Evolutionary conservation across 371 early-diverging fungal genomes (phyloP).

Genomic region (Syncephalastrum monosporum): DNA sequence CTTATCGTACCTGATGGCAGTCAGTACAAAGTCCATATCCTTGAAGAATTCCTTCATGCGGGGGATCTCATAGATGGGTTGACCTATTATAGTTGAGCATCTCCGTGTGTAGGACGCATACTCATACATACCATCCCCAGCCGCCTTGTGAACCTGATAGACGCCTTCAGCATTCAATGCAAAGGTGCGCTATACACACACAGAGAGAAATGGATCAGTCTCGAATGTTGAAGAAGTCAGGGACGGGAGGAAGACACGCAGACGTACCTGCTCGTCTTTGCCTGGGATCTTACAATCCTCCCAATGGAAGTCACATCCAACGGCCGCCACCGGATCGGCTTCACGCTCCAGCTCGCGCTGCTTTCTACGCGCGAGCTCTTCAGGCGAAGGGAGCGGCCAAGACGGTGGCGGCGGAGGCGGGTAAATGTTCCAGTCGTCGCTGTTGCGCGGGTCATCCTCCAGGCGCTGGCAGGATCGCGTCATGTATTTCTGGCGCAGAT

Average conservation of each 20-base stretch:
- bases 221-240: not conserved
- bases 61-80: slow-evolving; percentile 64
- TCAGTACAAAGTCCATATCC: slow-evolving; percentile 87
- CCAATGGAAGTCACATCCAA: slow-evolving; percentile 63
- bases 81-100: not conserved
- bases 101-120: no score
- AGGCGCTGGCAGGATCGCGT: slow-evolving; percentile 69
- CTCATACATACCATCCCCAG: slow-evolving; percentile 1
- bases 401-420: slow-evolving; percentile 84
- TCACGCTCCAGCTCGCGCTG: slow-evolving; percentile 47
- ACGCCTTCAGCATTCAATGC: slow-evolving; percentile 33
- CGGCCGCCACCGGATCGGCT: slow-evolving; percentile 49
- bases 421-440: slow-evolving; percentile 81
- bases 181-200: slow-evolving; percentile 21
- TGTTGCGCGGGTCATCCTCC: slow-evolving; percentile 86
- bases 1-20: slow-evolving; percentile 57
- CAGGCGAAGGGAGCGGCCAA: slow-evolving; percentile 57
- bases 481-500: slow-evolving; percentile 90
- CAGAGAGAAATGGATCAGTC: not conserved
- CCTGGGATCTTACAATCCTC: slow-evolving; percentile 65
- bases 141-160: slow-evolving; percentile 26
- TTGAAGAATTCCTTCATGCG: slow-evolving; percentile 82
- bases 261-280: slow-evolving; percentile 38
- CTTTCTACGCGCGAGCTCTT: slow-evolving; percentile 43
- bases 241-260: not conserved